These are phyloP conservation scores for Phaseolus coccineus DNA, from an alignment of 331 rosid genomes.

Conservation along the genomic window DNA sequence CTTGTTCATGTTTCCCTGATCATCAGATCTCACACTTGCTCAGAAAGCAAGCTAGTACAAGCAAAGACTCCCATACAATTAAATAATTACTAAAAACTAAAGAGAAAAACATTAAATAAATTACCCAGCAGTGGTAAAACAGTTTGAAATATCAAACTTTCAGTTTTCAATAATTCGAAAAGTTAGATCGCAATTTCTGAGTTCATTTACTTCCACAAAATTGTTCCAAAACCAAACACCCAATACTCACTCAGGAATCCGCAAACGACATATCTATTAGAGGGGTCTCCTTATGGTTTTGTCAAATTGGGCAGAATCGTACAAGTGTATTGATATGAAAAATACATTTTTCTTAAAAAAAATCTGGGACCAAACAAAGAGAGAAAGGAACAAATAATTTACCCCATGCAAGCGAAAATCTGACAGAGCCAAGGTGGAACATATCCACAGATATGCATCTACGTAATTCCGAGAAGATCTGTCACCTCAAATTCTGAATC, in stretches of 20 bases:
- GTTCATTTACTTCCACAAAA: slow-evolving; percentile 25
- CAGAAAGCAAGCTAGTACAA: slow-evolving; percentile 59
- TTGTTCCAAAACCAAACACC: slow-evolving; percentile 21
- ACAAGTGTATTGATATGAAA: neutral
- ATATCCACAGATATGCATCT: slow-evolving; percentile 63
- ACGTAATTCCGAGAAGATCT: slow-evolving; percentile 48
- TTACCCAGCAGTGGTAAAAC: slow-evolving; percentile 41
- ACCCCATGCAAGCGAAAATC: slow-evolving; percentile 82
- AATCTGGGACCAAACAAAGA: slow-evolving; percentile 42
- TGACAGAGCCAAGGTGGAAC: slow-evolving; percentile 69
- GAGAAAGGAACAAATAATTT: slow-evolving; percentile 44
- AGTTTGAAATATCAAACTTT: neutral
- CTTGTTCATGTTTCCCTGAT: slow-evolving; percentile 39
- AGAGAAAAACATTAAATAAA: slow-evolving; percentile 38
- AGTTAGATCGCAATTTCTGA: slow-evolving; percentile 25
- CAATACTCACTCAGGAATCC: slow-evolving; percentile 15
- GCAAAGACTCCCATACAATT: slow-evolving; percentile 52
- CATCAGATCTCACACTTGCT: slow-evolving; percentile 54
- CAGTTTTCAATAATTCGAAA: slow-evolving; percentile 39
- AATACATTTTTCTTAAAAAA: neutral
- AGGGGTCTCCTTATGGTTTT: slow-evolving; percentile 7
- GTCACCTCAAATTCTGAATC: slow-evolving; percentile 43
- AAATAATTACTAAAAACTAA: slow-evolving; percentile 42
- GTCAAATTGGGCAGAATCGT: neutral
- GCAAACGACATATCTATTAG: slow-evolving; percentile 10